These are phyloP conservation scores for Amniculicola lignicola DNA, from an alignment of 495 filamentous ascomycete genomes.

Conservation along the genomic window DNA sequence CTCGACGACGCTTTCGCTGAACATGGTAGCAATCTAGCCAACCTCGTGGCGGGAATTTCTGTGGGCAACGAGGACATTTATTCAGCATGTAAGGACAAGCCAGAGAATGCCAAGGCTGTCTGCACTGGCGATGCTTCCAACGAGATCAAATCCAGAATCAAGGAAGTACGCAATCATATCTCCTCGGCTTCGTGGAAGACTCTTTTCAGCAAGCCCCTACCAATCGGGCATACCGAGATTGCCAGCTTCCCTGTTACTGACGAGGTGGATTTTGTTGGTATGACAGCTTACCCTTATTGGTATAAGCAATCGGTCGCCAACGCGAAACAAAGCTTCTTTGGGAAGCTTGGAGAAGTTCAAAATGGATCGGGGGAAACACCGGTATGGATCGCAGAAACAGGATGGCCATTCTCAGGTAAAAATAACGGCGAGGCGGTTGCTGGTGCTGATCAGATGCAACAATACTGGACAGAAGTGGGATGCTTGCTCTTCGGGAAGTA, in stretches of 20 bases:
- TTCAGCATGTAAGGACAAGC: slow-evolving; percentile 59
- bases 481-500: slow-evolving; percentile 28
- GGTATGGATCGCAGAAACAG: slow-evolving; percentile 55
- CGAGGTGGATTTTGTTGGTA: slow-evolving; percentile 50
- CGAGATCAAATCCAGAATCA: not conserved
- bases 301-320: slow-evolving; percentile 45
- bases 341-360: slow-evolving; percentile 18
- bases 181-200: not conserved
- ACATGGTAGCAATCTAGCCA: slow-evolving; percentile 56
- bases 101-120: no score
- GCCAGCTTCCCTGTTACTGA: not conserved
- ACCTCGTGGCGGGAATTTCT: slow-evolving; percentile 71
- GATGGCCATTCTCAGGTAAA: slow-evolving; percentile 47
- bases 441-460: slow-evolving; percentile 11
- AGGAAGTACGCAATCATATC: not conserved
- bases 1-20: slow-evolving; percentile 56
- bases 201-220: not conserved
- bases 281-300: slow-evolving; percentile 54
- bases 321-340: slow-evolving; percentile 42
- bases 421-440: slow-evolving; percentile 29
- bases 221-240: slow-evolving; percentile 16
- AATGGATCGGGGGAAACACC: slow-evolving; percentile 42
- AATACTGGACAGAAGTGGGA: slow-evolving; percentile 39
- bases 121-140: not conserved
- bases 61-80: slow-evolving; percentile 85